Percentiles rank a stretch among this genome's conserved stretches.
These are phyloP conservation scores for Sclerotinia nivalis DNA, from an alignment of 2,329 filamentous ascomycete species.

Conservation along the genomic window DNA sequence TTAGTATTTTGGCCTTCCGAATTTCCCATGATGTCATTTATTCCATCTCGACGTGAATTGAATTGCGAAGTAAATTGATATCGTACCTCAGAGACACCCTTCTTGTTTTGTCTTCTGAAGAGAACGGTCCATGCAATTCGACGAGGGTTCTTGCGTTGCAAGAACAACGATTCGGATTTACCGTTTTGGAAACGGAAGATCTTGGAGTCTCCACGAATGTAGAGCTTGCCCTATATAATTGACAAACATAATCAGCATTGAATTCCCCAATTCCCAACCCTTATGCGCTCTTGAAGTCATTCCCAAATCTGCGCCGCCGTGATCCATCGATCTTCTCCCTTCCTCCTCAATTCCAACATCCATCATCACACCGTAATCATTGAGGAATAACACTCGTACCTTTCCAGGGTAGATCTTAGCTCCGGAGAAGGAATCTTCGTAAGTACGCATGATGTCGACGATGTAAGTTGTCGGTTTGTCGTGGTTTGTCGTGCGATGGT, in stretches of 20 bases:
- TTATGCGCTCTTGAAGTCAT: background rate
- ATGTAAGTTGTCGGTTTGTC: slow-evolving; percentile 29
- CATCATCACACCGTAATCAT: slow-evolving; percentile 30
- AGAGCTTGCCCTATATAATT: slow-evolving; percentile 86
- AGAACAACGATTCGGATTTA: slow-evolving; percentile 99
- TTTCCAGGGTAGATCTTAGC: slow-evolving; percentile 80
- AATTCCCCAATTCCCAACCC: slow-evolving; percentile 2
- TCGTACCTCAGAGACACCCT: slow-evolving; percentile 99
- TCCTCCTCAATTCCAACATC: slow-evolving; percentile 19
- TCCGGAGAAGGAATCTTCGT: slow-evolving; percentile 77
- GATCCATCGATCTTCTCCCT: slow-evolving; percentile 13
- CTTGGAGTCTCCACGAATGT: slow-evolving; percentile 99
- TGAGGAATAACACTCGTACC: slow-evolving; percentile 52
- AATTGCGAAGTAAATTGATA: slow-evolving; percentile 14
- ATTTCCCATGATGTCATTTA: slow-evolving; percentile 17
- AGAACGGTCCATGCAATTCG: slow-evolving; percentile 98
- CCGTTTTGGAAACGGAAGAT: slow-evolving; percentile 99
- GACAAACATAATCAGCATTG: slow-evolving; percentile 36
- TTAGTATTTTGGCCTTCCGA: slow-evolving; percentile 12
- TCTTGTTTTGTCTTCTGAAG: slow-evolving; percentile 98
- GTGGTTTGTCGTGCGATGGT: slow-evolving; percentile 34
- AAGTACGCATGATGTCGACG: slow-evolving; percentile 45
- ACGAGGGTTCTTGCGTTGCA: slow-evolving; percentile 99
- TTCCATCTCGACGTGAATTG: background rate
- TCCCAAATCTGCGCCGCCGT: background rate